These are phyloP conservation scores for Ailanthus altissimus DNA, from an alignment of 345 rosid species.

Conservation along the genomic window DNA sequence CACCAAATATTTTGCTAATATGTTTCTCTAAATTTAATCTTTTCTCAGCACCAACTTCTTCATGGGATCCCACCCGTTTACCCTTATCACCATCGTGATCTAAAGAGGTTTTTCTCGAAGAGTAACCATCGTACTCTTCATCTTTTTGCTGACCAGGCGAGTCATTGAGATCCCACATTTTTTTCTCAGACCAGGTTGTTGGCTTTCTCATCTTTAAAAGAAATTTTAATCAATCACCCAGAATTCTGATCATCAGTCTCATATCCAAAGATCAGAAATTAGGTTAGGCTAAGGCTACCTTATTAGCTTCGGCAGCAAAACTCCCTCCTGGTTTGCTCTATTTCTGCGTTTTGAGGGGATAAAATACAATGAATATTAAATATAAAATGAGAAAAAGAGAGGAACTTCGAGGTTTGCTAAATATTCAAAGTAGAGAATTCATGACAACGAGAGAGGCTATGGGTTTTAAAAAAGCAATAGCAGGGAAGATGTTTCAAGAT, in stretches of 20 bases:
- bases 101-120: conserved; percentile 39
- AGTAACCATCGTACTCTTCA: conserved; percentile 53
- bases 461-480: conserved; percentile 6
- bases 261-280: neutral
- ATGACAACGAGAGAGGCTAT: conserved; percentile 27
- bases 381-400: neutral
- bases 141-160: conserved; percentile 51
- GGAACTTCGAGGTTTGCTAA: neutral
- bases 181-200: neutral
- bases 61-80: conserved; percentile 75
- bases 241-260: conserved; percentile 14
- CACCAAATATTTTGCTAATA: conserved; percentile 52
- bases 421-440: conserved; percentile 30
- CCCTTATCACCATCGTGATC: conserved; percentile 57
- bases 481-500: conserved; percentile 14
- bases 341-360: neutral
- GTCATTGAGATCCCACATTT: conserved; percentile 84
- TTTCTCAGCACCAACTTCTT: conserved; percentile 47
- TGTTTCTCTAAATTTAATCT: conserved; percentile 28
- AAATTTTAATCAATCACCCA: neutral
- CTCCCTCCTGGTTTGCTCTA: conserved; percentile 4
- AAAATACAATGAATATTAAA: neutral
- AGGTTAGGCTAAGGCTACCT: neutral
- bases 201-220: neutral
- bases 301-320: neutral